Conservation (phyloP, 2,329 filamentous ascomycete species). For the Penicillium digitatum region DNA sequence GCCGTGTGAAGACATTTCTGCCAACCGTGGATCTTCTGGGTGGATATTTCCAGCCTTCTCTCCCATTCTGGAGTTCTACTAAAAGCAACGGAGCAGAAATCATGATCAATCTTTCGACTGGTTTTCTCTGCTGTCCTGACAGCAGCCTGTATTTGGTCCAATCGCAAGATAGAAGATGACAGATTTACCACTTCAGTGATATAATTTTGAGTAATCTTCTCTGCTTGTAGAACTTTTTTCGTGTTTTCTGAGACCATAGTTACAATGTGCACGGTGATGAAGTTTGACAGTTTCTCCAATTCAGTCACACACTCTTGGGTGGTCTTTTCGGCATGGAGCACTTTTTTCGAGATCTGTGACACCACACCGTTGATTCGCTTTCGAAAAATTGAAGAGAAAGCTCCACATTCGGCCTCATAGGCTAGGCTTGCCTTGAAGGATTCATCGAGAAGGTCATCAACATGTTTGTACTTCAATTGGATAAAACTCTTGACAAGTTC, state of each 20-base stretch:
- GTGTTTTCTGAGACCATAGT: not conserved
- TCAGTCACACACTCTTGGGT: not conserved
- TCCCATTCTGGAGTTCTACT: not conserved
- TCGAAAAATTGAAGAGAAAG: not conserved
- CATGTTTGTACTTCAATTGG: conserved; percentile 1
- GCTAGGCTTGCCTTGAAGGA: not conserved
- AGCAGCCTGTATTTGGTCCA: not conserved
- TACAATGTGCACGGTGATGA: not conserved
- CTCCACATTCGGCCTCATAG: not conserved
- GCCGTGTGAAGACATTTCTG: not conserved
- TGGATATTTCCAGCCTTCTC: not conserved
- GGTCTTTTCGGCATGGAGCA: not conserved
- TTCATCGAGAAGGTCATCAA: not conserved
- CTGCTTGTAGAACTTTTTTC: not conserved
- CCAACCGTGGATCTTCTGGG: not conserved
- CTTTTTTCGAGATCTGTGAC: not conserved
- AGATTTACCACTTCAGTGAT: not conserved
- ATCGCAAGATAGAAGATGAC: not conserved
- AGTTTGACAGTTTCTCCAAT: not conserved
- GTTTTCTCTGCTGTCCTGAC: not conserved
- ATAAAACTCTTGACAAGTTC: not conserved
- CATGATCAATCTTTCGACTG: not conserved
- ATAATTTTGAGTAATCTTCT: not conserved
- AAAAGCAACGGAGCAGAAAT: conserved; percentile 3
- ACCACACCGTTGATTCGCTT: not conserved